These are phyloP conservation scores for Actinomortierella wolfii DNA, from an alignment of 371 early-diverging fungal species.

Conservation along the genomic window DNA sequence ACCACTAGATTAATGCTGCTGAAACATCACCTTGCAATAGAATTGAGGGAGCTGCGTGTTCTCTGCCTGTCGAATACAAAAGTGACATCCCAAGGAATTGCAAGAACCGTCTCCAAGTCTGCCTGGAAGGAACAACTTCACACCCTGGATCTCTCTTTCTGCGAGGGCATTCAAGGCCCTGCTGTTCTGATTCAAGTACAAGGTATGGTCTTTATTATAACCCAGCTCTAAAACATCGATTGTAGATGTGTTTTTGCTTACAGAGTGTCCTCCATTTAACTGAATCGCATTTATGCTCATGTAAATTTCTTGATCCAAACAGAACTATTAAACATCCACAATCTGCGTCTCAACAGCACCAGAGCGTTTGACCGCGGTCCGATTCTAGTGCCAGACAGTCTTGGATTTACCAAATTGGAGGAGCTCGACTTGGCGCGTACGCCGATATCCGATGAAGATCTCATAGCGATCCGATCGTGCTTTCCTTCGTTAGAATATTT, in stretches of 20 bases:
- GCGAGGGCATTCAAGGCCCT: slow-evolving; percentile 23
- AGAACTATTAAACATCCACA: slow-evolving; percentile 24
- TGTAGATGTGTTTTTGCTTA: not conserved
- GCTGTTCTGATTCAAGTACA: slow-evolving; percentile 20
- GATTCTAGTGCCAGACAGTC: slow-evolving; percentile 15
- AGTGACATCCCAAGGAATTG: slow-evolving; percentile 25
- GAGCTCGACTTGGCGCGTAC: slow-evolving; percentile 27
- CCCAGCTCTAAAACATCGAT: too few species aligned
- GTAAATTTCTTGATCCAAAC: not conserved
- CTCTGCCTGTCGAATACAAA: slow-evolving; percentile 30
- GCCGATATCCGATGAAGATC: slow-evolving; percentile 11
- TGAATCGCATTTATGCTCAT: not conserved
- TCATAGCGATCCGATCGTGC: slow-evolving; percentile 3
- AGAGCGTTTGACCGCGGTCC: slow-evolving; percentile 26
- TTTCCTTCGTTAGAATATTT: slow-evolving; percentile 14
- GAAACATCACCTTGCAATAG: not conserved
- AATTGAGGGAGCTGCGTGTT: slow-evolving; percentile 17
- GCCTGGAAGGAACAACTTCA: slow-evolving; percentile 29
- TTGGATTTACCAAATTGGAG: slow-evolving; percentile 10
- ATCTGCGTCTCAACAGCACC: slow-evolving; percentile 29
- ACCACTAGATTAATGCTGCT: not conserved
- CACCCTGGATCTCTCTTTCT: slow-evolving; percentile 31
- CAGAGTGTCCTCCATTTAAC: not conserved
- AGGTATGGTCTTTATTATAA: slow-evolving; percentile 21
- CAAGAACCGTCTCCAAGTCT: slow-evolving; percentile 19